phyloP scores from a whole-genome alignment of 2,329 filamentous ascomycete species.

The Dryadomyces quercivorus region DNA sequence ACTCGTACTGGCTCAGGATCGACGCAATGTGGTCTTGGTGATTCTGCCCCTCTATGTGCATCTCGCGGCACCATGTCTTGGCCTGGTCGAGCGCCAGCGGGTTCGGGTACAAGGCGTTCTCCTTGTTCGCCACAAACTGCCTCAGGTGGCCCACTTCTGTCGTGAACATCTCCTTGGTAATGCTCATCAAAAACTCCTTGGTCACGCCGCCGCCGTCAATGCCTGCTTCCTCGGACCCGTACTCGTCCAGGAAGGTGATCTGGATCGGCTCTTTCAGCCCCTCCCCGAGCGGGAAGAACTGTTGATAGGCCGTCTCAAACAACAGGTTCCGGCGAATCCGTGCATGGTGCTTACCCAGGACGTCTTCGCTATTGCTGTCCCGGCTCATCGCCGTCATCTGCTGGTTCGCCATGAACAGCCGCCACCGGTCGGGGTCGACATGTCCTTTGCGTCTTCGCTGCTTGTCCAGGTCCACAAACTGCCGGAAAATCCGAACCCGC shows the following conservation, averaged over 20 bases:
- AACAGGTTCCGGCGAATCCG: conserved; percentile 62
- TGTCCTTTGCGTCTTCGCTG: conserved; percentile 53
- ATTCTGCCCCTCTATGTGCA: conserved; percentile 43
- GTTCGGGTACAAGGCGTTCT: conserved; percentile 82
- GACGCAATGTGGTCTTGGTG: conserved; percentile 46
- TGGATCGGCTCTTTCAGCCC: conserved; percentile 89
- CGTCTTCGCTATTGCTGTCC: conserved; percentile 16
- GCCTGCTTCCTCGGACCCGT: conserved; percentile 74
- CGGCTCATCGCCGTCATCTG: conserved; percentile 7
- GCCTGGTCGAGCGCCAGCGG: conserved; percentile 60
- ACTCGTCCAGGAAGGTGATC: conserved; percentile 91
- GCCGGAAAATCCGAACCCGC: conserved; percentile 80
- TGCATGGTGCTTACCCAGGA: conserved; percentile 55
- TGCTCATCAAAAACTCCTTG: conserved; percentile 87
- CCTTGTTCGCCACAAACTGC: conserved; percentile 73
- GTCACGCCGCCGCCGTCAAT: conserved; percentile 96
- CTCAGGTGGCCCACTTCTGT: conserved; percentile 24
- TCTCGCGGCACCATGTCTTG: conserved; percentile 16
- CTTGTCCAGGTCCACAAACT: conserved; percentile 83
- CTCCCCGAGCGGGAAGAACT: conserved; percentile 72
- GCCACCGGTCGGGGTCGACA: conserved; percentile 65
- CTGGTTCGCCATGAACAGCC: conserved; percentile 42
- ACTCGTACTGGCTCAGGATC: conserved; percentile 69
- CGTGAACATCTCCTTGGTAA: conserved; percentile 75
- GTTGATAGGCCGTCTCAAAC: conserved; percentile 74